Conservation (phyloP, 768 basidiomycete genomes). For the Boletus bicolor region DNA sequence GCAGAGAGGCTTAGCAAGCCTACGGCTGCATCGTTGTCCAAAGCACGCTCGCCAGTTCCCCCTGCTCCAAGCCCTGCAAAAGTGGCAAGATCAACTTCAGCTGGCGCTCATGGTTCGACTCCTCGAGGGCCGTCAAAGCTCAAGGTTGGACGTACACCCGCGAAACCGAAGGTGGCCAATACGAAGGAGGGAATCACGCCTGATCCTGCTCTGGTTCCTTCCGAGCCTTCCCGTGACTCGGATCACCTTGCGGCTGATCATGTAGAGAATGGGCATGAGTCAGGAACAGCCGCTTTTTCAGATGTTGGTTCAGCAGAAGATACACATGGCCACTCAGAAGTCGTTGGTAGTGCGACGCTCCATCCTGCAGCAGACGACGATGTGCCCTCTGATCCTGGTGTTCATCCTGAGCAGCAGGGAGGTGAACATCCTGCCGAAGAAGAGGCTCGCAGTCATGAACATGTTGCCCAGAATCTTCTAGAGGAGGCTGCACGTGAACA, state of each 20-base stretch:
- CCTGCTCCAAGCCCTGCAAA: conserved; percentile 17
- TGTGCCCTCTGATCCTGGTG: conserved; percentile 8
- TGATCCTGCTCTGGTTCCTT: conserved; percentile 23
- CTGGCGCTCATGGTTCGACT: conserved; percentile 26
- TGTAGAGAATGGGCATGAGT: conserved; percentile 27
- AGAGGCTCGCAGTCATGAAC: conserved; percentile 3
- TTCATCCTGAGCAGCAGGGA: conserved; percentile 12
- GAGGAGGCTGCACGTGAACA: conserved; percentile 4
- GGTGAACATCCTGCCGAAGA: conserved; percentile 6
- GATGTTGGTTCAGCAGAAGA: conserved; percentile 21
- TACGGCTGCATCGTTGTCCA: conserved; percentile 74
- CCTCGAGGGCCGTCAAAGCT: conserved; percentile 31
- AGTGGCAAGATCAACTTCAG: conserved; percentile 30
- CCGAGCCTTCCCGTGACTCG: conserved; percentile 22
- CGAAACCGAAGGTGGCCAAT: conserved; percentile 24
- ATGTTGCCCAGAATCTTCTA: neutral
- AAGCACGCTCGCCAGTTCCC: conserved; percentile 42
- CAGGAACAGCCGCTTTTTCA: conserved; percentile 11
- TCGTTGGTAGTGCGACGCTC: conserved; percentile 5
- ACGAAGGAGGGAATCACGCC: conserved; percentile 17
- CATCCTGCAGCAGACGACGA: conserved; percentile 8
- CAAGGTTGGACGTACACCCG: conserved; percentile 25
- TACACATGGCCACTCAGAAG: conserved; percentile 16
- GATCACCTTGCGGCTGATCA: conserved; percentile 20
- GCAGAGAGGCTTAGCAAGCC: conserved; percentile 75